These are phyloP conservation scores for Canavalia gladiata DNA, from an alignment of 306 rosid species.

Conservation along the genomic window DNA sequence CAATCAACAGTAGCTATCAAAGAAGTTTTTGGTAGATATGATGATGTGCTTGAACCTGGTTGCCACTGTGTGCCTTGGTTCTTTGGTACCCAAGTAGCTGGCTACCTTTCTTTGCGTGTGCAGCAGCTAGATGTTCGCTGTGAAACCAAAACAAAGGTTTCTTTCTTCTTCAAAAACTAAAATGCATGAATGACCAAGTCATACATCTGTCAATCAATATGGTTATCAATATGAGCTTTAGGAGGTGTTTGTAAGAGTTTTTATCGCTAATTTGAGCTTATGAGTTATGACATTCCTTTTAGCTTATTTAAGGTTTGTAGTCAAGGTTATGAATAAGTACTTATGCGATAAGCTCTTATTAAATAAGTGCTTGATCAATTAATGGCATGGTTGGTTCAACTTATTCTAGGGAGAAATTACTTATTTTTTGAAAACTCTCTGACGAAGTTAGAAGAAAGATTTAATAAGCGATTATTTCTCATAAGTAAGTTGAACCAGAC, in stretches of 20 bases:
- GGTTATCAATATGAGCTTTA: background rate
- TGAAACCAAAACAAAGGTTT: slow-evolving; percentile 96
- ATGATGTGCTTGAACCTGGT: slow-evolving; percentile 87
- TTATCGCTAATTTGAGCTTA: background rate
- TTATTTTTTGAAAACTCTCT: too few species aligned
- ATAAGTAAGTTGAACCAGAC: too few species aligned
- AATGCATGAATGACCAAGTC: slow-evolving; percentile 51
- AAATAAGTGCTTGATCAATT: background rate
- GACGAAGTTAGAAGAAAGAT: too few species aligned
- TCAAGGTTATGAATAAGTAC: background rate
- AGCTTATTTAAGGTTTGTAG: background rate
- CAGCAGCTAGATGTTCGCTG: slow-evolving; percentile 91
- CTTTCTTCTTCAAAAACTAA: slow-evolving; percentile 38
- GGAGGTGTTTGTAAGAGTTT: background rate
- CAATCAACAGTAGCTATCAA: slow-evolving; percentile 79
- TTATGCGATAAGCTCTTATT: background rate
- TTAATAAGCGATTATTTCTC: too few species aligned
- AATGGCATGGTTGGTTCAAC: too few species aligned
- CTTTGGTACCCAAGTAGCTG: slow-evolving; percentile 77
- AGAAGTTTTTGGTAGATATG: slow-evolving; percentile 82
- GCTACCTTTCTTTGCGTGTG: slow-evolving; percentile 85
- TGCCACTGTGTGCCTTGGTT: slow-evolving; percentile 95
- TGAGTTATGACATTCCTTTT: background rate
- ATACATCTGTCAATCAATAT: slow-evolving; percentile 30
- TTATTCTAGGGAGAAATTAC: too few species aligned